Conservation (phyloP, 1,139 yeast species). For the Blastobotrys buckinghamii region DNA sequence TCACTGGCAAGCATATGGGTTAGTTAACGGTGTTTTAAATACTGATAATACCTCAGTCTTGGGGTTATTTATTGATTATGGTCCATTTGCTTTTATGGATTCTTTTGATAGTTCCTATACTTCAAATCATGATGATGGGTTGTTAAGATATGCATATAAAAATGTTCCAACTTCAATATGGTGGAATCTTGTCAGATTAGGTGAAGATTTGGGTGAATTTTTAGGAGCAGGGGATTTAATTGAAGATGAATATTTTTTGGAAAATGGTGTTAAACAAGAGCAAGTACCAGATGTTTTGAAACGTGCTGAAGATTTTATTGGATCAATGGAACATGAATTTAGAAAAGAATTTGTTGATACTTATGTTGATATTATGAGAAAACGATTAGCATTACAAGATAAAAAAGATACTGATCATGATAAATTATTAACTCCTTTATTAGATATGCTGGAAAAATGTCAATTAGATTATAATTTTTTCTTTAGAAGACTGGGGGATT, state of each 20-base stretch:
- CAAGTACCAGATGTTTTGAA: slow-evolving; percentile 48
- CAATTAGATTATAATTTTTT: slow-evolving; percentile 77
- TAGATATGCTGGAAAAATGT: slow-evolving; percentile 55
- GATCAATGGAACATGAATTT: slow-evolving; percentile 59
- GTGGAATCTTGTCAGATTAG: slow-evolving; percentile 89
- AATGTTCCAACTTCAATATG: slow-evolving; percentile 84
- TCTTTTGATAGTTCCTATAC: slow-evolving; percentile 75
- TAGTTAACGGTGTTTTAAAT: slow-evolving; percentile 87
- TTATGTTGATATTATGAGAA: slow-evolving; percentile 55
- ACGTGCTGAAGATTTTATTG: slow-evolving; percentile 63
- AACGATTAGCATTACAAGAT: slow-evolving; percentile 58
- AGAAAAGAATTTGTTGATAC: slow-evolving; percentile 54
- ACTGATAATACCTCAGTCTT: slow-evolving; percentile 88
- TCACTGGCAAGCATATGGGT: slow-evolving; percentile 86
- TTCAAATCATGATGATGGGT: slow-evolving; percentile 84
- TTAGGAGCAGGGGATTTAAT: slow-evolving; percentile 58
- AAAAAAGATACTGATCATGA: slow-evolving; percentile 41
- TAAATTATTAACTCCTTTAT: slow-evolving; percentile 51
- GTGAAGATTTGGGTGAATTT: slow-evolving; percentile 76
- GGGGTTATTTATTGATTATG: slow-evolving; percentile 88
- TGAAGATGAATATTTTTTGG: slow-evolving; percentile 35
- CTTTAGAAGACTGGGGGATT: slow-evolving; percentile 56
- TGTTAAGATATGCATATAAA: slow-evolving; percentile 64
- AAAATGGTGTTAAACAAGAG: slow-evolving; percentile 36
- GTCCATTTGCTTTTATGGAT: slow-evolving; percentile 91